Percentiles rank a stretch among this genome's conserved stretches.
phyloP scores from a whole-genome alignment of 495 filamentous ascomycete species.

The Bacidia rubella region DNA sequence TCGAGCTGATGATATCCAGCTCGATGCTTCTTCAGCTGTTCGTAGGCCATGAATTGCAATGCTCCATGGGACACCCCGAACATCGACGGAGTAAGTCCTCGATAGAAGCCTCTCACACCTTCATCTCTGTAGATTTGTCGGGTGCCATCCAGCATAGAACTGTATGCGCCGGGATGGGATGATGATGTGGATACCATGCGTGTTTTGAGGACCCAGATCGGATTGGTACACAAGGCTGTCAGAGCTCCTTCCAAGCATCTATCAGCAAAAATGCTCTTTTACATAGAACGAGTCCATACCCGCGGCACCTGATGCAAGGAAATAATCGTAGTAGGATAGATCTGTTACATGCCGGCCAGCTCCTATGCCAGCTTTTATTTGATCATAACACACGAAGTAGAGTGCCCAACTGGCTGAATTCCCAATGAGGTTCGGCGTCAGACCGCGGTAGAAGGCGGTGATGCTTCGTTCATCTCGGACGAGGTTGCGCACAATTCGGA shows the following conservation, averaged over 20 bases:
- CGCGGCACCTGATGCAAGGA: slow-evolving; percentile 63
- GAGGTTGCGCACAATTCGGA: slow-evolving; percentile 42
- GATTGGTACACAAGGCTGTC: slow-evolving; percentile 78
- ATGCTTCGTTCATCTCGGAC: slow-evolving; percentile 43
- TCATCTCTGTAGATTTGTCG: slow-evolving; percentile 49
- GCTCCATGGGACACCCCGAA: slow-evolving; percentile 92
- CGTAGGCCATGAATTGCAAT: slow-evolving; percentile 93
- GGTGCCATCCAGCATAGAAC: slow-evolving; percentile 56
- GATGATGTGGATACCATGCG: slow-evolving; percentile 83
- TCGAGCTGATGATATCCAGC: slow-evolving; percentile 33
- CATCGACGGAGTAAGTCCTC: slow-evolving; percentile 67
- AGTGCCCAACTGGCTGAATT: slow-evolving; percentile 84
- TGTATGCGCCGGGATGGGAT: slow-evolving; percentile 62
- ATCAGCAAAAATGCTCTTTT: not conserved
- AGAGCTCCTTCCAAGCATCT: slow-evolving; percentile 33
- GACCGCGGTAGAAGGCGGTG: slow-evolving; percentile 69
- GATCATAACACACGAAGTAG: slow-evolving; percentile 69
- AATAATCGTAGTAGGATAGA: slow-evolving; percentile 66
- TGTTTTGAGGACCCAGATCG: slow-evolving; percentile 97
- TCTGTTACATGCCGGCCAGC: slow-evolving; percentile 5
- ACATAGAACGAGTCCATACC: slow-evolving; percentile 30
- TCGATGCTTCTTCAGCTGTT: slow-evolving; percentile 60
- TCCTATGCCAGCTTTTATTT: slow-evolving; percentile 36
- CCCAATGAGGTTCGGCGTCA: slow-evolving; percentile 79
- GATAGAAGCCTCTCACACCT: slow-evolving; percentile 67